phyloP scores from a whole-genome alignment of 768 basidiomycete species.

The Mycena epipterygia region DNA sequence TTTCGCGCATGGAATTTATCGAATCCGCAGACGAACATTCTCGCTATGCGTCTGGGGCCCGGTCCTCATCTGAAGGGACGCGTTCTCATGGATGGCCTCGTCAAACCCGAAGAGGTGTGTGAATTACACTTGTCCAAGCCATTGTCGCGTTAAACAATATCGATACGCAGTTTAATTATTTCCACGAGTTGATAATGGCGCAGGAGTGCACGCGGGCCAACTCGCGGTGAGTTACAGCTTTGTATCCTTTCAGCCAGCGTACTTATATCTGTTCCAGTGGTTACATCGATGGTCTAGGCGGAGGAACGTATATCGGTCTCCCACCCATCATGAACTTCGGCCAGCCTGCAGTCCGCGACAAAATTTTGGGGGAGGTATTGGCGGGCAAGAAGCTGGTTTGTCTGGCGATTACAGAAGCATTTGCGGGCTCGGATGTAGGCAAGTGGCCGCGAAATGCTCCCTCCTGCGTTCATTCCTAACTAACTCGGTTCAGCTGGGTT shows the following conservation, averaged over 20 bases:
- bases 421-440: slow-evolving; percentile 80
- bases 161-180: slow-evolving; percentile 84
- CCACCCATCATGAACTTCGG: slow-evolving; percentile 88
- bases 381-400: slow-evolving; percentile 79
- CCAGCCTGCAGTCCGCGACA: slow-evolving; percentile 70
- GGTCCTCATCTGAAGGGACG: slow-evolving; percentile 87
- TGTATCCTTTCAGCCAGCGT: slow-evolving; percentile 45
- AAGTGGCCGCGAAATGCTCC: no score
- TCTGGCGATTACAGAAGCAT: slow-evolving; percentile 87
- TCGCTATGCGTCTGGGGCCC: slow-evolving; percentile 90
- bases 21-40: slow-evolving; percentile 54
- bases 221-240: slow-evolving; percentile 36
- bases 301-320: slow-evolving; percentile 60
- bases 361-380: slow-evolving; percentile 70
- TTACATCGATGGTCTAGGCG: slow-evolving; percentile 80
- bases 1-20: slow-evolving; percentile 43
- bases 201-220: slow-evolving; percentile 80
- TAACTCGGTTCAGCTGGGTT: slow-evolving; percentile 62
- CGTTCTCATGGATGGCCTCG: slow-evolving; percentile 78
- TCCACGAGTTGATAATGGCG: slow-evolving; percentile 83
- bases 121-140: no score
- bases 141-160: not conserved
- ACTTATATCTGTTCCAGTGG: slow-evolving; percentile 54
- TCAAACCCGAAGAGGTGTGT: slow-evolving; percentile 79
- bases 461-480: no score